phyloP scores from a whole-genome alignment of 345 rosid species.

The Limnanthes douglasii region DNA sequence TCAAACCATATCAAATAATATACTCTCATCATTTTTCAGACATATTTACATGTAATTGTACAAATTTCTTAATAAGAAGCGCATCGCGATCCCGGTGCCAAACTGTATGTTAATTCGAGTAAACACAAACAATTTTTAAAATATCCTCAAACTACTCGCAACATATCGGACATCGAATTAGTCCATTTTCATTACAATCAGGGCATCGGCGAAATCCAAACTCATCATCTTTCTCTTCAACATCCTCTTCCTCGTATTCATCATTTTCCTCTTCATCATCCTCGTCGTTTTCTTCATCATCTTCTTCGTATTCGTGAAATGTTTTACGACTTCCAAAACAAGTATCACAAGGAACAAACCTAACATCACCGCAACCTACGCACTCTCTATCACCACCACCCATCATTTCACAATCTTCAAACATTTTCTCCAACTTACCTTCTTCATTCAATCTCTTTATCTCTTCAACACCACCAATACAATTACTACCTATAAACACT shows the following conservation, averaged over 20 bases:
- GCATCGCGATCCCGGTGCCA: no score
- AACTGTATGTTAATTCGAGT: no score
- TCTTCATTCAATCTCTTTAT: slow-evolving; percentile 60
- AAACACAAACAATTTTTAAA: no score
- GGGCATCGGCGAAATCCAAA: slow-evolving; percentile 74
- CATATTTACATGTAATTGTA: no score
- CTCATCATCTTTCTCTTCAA: slow-evolving; percentile 18
- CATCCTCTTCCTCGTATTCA: slow-evolving; percentile 7
- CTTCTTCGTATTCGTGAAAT: slow-evolving; percentile 29
- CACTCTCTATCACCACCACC: slow-evolving; percentile 29
- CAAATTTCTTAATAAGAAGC: no score
- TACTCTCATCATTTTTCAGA: no score
- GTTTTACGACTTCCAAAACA: slow-evolving; percentile 92
- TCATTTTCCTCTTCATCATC: slow-evolving; percentile 11
- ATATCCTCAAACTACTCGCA: no score
- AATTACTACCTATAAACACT: slow-evolving; percentile 57
- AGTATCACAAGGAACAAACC: slow-evolving; percentile 89
- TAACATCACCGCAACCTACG: slow-evolving; percentile 76
- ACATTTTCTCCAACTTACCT: slow-evolving; percentile 56
- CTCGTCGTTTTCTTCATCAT: slow-evolving; percentile 12
- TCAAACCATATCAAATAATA: no score
- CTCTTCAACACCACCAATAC: slow-evolving; percentile 77
- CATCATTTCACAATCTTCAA: slow-evolving; percentile 39
- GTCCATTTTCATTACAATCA: slow-evolving; percentile 94
- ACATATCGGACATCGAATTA: slow-evolving; percentile 62